Base-by-base conservation (phyloP, 2,329 filamentous ascomycete species). In the Chlorencoelia australis region DNA sequence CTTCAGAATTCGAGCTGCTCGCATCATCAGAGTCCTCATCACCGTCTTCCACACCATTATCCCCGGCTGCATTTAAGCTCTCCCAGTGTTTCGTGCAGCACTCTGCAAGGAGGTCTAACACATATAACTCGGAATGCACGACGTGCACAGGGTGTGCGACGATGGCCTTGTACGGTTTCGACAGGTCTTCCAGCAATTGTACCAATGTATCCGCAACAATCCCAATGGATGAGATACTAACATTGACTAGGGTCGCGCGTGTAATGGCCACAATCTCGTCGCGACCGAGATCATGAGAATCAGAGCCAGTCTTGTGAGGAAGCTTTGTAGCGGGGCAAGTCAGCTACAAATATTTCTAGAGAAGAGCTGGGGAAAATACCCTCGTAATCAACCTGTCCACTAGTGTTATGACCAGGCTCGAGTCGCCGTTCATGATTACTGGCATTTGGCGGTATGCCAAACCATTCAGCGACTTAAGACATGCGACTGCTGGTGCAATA, bases 41-140 rank as follows among this genome's bases (percentile, higher is more conserved):
- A 11, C 49, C 50, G 8, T 43, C 43, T 22, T 54, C 50, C 17
- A 44, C 43, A n/a, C 33, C 35, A 10, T 42, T 36, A 42, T 52
- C 27, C 34, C 50, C 46, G 21, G 42, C 33, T 16, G 28, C 19
- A 18, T 63, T 59, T 28, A 68, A 52, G 25, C 61, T 58, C 18
- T 67, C 59, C 75, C 75, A 80, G 52, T 77, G 68, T 35, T 69
- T 68, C 33, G 68, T 66, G 47, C 75, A 81, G 52, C 77, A 82
- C 50, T 81, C 75, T 51, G 75, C 73, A 22, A 76, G 65, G 27
- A 82, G 61, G 31, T 71, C 67, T 33, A 81, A 57, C n/a, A 80
- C 61, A 48, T 77, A 81, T 31, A 76, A 61, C 54, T 82, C 76
- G 13, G 78, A 80, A 30, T 73, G 65, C 20, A 80, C 59, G 34